These are phyloP conservation scores for Canna indica DNA, from an alignment of 176 grass and related monocot species.

Conservation along the genomic window DNA sequence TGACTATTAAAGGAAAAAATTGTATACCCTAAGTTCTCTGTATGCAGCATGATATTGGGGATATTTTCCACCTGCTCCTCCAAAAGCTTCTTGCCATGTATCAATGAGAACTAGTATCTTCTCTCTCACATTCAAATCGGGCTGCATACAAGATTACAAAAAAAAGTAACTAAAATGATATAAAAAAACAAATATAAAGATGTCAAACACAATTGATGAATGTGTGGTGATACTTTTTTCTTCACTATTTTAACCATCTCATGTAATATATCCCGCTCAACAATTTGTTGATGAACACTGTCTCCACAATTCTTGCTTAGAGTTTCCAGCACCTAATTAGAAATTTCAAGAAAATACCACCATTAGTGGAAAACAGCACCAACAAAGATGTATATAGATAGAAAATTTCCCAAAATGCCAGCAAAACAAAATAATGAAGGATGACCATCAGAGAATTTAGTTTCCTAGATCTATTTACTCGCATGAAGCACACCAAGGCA, in stretches of 20 bases:
- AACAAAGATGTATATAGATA: neutral
- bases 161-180: constrained; percentile 15
- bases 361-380: neutral
- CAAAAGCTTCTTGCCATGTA: constrained; percentile 99
- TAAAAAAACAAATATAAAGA: neutral
- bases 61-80: constrained; percentile 75
- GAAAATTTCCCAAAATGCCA: neutral
- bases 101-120: constrained; percentile 96
- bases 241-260: constrained; percentile 99
- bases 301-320: constrained; percentile 99
- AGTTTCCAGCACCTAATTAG: constrained; percentile 75
- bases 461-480: neutral
- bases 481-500: neutral
- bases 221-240: constrained; percentile 58
- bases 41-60: constrained; percentile 82
- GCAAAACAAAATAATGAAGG: neutral
- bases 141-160: constrained; percentile 41
- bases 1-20: neutral
- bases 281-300: constrained; percentile 72
- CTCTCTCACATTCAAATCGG: constrained; percentile 78
- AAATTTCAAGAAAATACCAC: neutral
- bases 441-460: neutral
- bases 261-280: constrained; percentile 92
- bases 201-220: neutral
- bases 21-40: constrained; percentile 81